Base-by-base conservation (phyloP, 768 basidiomycete genomes). In the Suillus subaureus region DNA sequence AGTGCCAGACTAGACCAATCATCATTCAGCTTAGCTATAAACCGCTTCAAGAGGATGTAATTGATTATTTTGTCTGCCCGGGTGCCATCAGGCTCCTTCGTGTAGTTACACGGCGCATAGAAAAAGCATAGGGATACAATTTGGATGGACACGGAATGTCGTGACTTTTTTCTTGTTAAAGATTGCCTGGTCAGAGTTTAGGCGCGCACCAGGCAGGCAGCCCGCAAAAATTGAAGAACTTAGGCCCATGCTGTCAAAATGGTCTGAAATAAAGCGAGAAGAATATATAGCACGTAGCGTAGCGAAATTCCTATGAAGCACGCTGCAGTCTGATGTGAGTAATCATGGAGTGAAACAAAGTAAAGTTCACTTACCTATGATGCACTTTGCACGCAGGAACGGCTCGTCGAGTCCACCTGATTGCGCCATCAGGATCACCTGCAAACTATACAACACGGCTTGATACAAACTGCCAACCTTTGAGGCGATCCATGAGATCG, bases 231-330 rank as follows among this genome's bases (percentile, higher is more conserved):
- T 81, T 77, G 37, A 75, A 58, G 56, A 80, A 79, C n/a, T 23
- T 71, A 68, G 13, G 73, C 70, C 15, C 64, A 54, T 13, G 62
- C 78, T 79, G 43, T 15, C 61, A 66, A 11, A 12, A 26, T 60
- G 61, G 26, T 23, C 54, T 26, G 12, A 57, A 28, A 61, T 16
- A 16, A 45, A 35, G 18, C 51, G 4, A 23, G n/a, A 13, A 39
- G 13, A 58, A 13, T n/a, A 7, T 40, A 40, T 33, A 33, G 28
- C 21, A 26, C 21, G 58, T n/a, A 18, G 67, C 73, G 37, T 68
- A 83, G 83, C 70, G 61, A 83, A 82, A 9, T 77, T 66, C 70
- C 73, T 83, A 86, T 82, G 11, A 83, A 67, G 15, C 80, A 77
- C 31, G 75, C 82, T 84, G 60, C 51, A 39, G 61, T 37, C 39